A percentile compares a stretch with the other conserved stretches of the same genome.
These are phyloP conservation scores for Osmanthus fragrans DNA, from an alignment of 257 asterid species.

Conservation along the genomic window DNA sequence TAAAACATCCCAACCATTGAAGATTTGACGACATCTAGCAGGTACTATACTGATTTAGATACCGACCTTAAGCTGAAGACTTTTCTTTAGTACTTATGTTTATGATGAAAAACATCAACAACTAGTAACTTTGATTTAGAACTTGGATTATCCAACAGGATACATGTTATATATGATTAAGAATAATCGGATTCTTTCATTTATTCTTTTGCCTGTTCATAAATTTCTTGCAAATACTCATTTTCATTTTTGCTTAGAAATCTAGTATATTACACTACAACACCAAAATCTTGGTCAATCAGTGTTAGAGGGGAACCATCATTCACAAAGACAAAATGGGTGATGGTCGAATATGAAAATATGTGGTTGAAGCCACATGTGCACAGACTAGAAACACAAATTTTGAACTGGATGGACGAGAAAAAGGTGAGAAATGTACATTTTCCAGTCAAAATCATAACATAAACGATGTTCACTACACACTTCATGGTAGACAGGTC, in stretches of 20 bases:
- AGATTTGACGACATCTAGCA: neutral
- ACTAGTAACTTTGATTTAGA: neutral
- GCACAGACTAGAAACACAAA: slow-evolving; percentile 65
- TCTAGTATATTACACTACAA: neutral
- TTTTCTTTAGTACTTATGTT: neutral
- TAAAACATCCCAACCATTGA: slow-evolving; percentile 71
- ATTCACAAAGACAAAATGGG: slow-evolving; percentile 40
- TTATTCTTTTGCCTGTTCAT: slow-evolving; percentile 1
- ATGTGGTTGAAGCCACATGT: slow-evolving; percentile 56
- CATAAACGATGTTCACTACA: slow-evolving; percentile 46
- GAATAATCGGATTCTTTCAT: slow-evolving; percentile 5
- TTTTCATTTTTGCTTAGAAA: neutral
- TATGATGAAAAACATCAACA: neutral
- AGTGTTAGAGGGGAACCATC: neutral
- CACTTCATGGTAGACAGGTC: slow-evolving; percentile 62
- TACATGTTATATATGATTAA: neutral
- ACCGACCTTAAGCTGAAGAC: slow-evolving; percentile 13
- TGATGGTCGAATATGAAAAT: slow-evolving; percentile 55
- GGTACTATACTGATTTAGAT: neutral
- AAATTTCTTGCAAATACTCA: neutral
- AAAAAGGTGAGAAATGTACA: slow-evolving; percentile 63
- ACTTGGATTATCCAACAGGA: neutral
- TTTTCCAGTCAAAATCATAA: slow-evolving; percentile 47
- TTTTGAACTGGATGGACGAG: slow-evolving; percentile 69
- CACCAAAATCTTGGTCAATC: neutral